Evolutionary conservation across 106 monocot genomes (phyloP).

Genomic region (Phalaenopsis equestris): DNA sequence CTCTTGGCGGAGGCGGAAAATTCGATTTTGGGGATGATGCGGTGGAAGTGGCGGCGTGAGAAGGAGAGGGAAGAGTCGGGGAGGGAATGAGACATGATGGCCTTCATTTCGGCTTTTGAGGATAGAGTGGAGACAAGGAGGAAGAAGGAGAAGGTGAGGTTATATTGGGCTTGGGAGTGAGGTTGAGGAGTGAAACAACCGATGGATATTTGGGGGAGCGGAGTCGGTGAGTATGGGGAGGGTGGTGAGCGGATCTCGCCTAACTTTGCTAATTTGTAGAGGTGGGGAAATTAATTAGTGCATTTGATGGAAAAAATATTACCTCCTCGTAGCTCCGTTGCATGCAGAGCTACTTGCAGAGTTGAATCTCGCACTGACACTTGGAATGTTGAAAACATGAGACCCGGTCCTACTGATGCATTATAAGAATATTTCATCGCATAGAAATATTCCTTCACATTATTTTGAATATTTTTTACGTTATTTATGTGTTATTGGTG

Average conservation of each 20-base stretch:
- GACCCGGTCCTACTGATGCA: too few relatives aligned
- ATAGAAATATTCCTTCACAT: too few relatives aligned
- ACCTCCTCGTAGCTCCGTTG: too few relatives aligned
- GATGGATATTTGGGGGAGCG: neutral
- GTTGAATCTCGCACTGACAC: too few relatives aligned
- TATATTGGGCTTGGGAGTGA: neutral
- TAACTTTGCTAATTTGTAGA: neutral
- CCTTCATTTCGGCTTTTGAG: conserved; percentile 13
- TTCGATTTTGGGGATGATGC: conserved; percentile 9
- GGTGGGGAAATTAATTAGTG: neutral
- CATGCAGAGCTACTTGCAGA: too few relatives aligned
- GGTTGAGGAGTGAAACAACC: neutral
- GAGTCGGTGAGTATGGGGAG: conserved; percentile 1
- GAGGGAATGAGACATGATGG: conserved; percentile 34
- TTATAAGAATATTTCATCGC: too few relatives aligned
- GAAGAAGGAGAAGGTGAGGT: neutral
- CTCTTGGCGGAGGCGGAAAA: neutral
- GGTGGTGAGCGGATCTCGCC: conserved; percentile 9
- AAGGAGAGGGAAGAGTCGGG: conserved; percentile 51
- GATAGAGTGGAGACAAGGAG: neutral
- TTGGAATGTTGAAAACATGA: too few relatives aligned
- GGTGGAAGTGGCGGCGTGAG: conserved; percentile 43
- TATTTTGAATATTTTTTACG: too few relatives aligned
- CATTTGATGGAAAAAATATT: too few relatives aligned
- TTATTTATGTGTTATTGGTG: too few relatives aligned